Evolutionary conservation across 805 yeast genomes (phyloP).

Genomic region (Ogataea henricii): DNA sequence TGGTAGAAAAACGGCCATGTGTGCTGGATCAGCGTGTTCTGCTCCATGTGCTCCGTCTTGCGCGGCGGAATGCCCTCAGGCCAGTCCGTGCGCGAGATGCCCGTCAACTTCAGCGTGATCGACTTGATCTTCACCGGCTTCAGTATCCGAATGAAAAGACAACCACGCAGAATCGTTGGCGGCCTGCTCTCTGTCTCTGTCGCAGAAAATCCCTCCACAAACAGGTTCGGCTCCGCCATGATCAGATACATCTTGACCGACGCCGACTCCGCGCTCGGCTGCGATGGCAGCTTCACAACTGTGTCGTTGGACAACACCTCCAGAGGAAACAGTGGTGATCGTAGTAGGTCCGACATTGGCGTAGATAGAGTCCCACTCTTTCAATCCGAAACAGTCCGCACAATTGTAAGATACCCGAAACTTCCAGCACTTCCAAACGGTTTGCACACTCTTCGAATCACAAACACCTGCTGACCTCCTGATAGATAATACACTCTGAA

Average conservation of each 20-base stretch:
- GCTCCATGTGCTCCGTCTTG: conserved; percentile 64
- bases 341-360: conserved; percentile 24
- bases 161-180: conserved; percentile 81
- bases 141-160: conserved; percentile 64
- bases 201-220: conserved; percentile 77
- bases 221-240: conserved; percentile 78
- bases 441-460: no score
- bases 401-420: no score
- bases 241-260: conserved; percentile 71
- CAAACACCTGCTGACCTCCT: not conserved
- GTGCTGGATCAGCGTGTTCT: conserved; percentile 68
- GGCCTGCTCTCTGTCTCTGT: conserved; percentile 65
- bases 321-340: conserved; percentile 52
- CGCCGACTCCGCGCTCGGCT: conserved; percentile 61
- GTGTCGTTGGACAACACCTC: conserved; percentile 39
- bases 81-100: conserved; percentile 84
- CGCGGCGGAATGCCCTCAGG: conserved; percentile 98
- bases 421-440: not conserved
- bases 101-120: conserved; percentile 62
- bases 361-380: no score
- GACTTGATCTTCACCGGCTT: conserved; percentile 73
- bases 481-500: not conserved
- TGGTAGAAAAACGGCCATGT: conserved; percentile 85
- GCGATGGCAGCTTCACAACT: conserved; percentile 51
- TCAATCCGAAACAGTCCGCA: no score